Evolutionary conservation across 768 basidiomycete genomes (phyloP).

Genomic region (Termitomyces sp.): DNA sequence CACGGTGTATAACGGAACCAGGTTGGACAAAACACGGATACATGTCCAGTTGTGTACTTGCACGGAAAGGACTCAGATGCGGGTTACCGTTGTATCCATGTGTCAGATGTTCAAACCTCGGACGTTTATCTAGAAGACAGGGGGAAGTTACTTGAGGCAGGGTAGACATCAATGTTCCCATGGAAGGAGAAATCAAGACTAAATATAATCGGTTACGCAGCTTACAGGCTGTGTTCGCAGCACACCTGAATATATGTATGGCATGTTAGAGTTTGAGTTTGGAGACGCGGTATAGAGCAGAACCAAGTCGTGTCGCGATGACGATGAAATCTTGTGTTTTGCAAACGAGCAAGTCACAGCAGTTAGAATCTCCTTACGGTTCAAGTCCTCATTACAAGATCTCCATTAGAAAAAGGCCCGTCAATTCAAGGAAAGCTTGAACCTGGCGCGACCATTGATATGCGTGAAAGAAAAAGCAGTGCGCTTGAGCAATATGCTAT

Average conservation of each 20-base stretch:
- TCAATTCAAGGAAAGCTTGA: not conserved
- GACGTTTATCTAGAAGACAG: not conserved
- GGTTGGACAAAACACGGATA: not conserved
- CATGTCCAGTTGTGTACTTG: not conserved
- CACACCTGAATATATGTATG: not conserved
- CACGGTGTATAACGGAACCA: slow-evolving; percentile 1
- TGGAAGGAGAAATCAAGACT: not conserved
- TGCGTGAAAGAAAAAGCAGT: not conserved
- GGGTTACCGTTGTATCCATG: not conserved
- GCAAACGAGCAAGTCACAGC: not conserved
- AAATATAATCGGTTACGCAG: not conserved
- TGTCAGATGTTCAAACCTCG: not conserved
- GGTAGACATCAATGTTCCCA: not conserved
- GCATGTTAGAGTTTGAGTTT: not conserved
- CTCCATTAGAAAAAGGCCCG: no score
- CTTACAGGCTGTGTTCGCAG: not conserved
- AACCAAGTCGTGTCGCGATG: not conserved
- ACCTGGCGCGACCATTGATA: not conserved
- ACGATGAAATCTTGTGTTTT: not conserved
- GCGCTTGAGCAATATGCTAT: not conserved
- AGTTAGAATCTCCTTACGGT: not conserved
- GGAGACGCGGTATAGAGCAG: not conserved
- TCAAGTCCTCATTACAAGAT: no score
- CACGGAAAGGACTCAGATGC: not conserved
- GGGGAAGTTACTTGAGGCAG: not conserved